Evolutionary conservation across 768 basidiomycete genomes (phyloP).

Genomic region (Lyophyllum atratum): DNA sequence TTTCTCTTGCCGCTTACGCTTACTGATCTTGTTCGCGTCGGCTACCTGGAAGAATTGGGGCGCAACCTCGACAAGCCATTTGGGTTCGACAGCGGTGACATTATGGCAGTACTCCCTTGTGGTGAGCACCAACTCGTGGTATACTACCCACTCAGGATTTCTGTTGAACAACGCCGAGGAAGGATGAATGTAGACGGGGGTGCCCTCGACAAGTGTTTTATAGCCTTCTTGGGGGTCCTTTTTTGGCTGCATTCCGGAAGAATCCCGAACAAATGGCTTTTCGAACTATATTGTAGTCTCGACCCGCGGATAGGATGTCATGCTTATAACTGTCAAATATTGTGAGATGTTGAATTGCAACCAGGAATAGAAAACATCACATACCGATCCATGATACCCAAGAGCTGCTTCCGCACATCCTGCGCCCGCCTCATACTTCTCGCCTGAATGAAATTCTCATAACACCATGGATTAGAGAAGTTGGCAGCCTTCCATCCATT

Average conservation of each 20-base stretch:
- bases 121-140: slow-evolving; percentile 94
- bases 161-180: slow-evolving; percentile 97
- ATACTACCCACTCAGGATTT: slow-evolving; percentile 93
- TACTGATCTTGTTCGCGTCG: slow-evolving; percentile 96
- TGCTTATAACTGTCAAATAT: slow-evolving; percentile 79
- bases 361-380: slow-evolving; percentile 21
- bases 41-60: slow-evolving; percentile 99
- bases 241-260: slow-evolving; percentile 97
- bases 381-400: slow-evolving; percentile 98
- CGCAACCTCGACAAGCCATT: slow-evolving; percentile 97
- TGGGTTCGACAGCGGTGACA: slow-evolving; percentile 94
- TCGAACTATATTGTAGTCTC: slow-evolving; percentile 90
- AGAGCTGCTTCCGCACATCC: slow-evolving; percentile 94
- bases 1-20: slow-evolving; percentile 94
- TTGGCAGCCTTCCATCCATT: slow-evolving; percentile 98
- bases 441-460: slow-evolving; percentile 98
- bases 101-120: slow-evolving; percentile 95
- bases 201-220: slow-evolving; percentile 95
- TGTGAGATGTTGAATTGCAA: slow-evolving; percentile 4
- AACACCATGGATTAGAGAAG: slow-evolving; percentile 99
- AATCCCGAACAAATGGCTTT: slow-evolving; percentile 97
- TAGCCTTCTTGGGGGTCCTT: slow-evolving; percentile 98
- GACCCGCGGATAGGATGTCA: slow-evolving; percentile 90
- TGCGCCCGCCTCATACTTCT: slow-evolving; percentile 96
- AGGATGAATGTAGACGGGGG: slow-evolving; percentile 98